A percentile compares a stretch with the other conserved stretches of the same genome.
phyloP scores from a whole-genome alignment of 2,329 filamentous ascomycete genomes.

The Furcasterigmium sp. region DNA sequence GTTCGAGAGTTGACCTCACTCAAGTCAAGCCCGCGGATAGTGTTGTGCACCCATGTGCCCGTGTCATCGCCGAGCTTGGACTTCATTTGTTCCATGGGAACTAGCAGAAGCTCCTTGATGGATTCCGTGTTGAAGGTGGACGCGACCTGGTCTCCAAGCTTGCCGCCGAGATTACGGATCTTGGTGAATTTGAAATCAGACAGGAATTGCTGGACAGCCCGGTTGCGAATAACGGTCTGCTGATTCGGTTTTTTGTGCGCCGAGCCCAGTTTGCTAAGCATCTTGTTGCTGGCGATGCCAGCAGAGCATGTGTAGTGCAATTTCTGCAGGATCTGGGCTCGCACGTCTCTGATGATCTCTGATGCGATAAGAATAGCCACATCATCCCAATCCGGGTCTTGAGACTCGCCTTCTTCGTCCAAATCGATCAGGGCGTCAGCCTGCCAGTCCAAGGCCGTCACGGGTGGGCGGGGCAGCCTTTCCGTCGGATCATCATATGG shows the following conservation, averaged over 20 bases:
- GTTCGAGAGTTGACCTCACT: conserved; percentile 88
- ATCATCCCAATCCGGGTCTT: conserved; percentile 95
- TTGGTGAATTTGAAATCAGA: conserved; percentile 88
- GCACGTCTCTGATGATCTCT: conserved; percentile 77
- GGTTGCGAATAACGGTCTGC: conserved; percentile 88
- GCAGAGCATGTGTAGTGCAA: conserved; percentile 89
- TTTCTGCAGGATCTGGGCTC: conserved; percentile 60
- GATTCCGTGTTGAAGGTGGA: conserved; percentile 76
- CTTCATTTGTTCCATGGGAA: conserved; percentile 72
- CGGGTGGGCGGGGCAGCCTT: conserved; percentile 62
- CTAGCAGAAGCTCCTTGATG: conserved; percentile 67
- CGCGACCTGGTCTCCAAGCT: conserved; percentile 82
- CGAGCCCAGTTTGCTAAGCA: conserved; percentile 90
- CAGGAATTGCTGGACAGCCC: conserved; percentile 75
- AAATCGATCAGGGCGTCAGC: conserved; percentile 78
- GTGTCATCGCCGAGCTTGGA: conserved; percentile 77
- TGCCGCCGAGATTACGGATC: conserved; percentile 91
- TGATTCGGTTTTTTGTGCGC: conserved; percentile 89
- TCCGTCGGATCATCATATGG: conserved; percentile 70
- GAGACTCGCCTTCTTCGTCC: conserved; percentile 67
- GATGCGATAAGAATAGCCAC: conserved; percentile 80
- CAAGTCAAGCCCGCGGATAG: conserved; percentile 77
- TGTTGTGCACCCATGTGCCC: conserved; percentile 78
- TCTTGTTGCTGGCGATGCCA: conserved; percentile 86
- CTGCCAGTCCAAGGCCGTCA: conserved; percentile 74